Conservation (phyloP, 78 protist species). For the Salpingoeca rosetta region DNA sequence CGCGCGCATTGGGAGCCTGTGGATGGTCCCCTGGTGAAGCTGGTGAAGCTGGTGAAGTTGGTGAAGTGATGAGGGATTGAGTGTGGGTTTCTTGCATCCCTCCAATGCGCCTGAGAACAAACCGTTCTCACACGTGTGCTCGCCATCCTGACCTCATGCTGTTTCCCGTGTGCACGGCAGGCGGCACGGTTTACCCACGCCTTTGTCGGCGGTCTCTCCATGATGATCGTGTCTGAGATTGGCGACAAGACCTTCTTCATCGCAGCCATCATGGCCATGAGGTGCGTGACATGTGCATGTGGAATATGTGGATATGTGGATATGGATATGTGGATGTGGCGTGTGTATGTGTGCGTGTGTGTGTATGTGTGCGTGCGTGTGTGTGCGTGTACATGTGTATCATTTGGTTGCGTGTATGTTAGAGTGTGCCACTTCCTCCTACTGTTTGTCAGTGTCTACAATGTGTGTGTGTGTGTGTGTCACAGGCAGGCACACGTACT, state of each 20-base stretch:
- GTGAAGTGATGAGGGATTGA: too few relatives aligned
- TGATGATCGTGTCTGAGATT: constrained; percentile 59
- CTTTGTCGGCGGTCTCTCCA: constrained; percentile 29
- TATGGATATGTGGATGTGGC: too few relatives aligned
- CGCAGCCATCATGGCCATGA: constrained; percentile 65
- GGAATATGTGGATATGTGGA: neutral
- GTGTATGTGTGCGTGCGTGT: neutral
- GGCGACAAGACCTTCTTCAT: constrained; percentile 86
- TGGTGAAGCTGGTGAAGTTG: too few relatives aligned
- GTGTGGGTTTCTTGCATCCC: too few relatives aligned
- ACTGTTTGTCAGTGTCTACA: neutral
- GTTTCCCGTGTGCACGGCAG: too few relatives aligned
- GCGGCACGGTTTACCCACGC: constrained; percentile 6
- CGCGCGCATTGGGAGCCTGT: too few relatives aligned
- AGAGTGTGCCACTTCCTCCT: neutral
- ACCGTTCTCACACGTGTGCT: too few relatives aligned
- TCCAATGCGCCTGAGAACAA: too few relatives aligned
- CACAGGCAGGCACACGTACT: neutral
- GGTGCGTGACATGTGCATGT: constrained; percentile 1
- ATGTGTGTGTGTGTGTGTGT: neutral
- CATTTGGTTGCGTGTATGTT: neutral
- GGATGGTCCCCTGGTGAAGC: too few relatives aligned
- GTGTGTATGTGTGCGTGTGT: too few relatives aligned
- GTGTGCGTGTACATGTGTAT: too few relatives aligned
- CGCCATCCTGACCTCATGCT: too few relatives aligned